Evolutionary conservation across 2,329 filamentous ascomycete genomes (phyloP).

Genomic region (Fusarium avenaceum): DNA sequence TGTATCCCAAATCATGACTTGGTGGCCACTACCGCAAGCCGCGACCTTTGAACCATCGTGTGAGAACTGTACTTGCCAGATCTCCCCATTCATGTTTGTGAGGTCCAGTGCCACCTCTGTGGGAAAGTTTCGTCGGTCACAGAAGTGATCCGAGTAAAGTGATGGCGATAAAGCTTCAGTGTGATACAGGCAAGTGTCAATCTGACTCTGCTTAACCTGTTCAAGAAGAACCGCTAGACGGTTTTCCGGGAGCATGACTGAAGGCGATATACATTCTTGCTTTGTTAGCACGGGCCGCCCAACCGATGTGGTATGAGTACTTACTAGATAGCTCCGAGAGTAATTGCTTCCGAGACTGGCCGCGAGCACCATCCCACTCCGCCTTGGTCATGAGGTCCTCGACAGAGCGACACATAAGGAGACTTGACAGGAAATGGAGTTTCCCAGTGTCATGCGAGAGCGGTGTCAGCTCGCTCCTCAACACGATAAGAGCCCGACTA

Average conservation of each 20-base stretch:
- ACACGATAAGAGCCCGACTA: slow-evolving; percentile 80
- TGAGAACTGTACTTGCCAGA: slow-evolving; percentile 93
- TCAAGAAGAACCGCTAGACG: slow-evolving; percentile 84
- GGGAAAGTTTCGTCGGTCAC: slow-evolving; percentile 84
- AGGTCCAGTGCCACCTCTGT: slow-evolving; percentile 78
- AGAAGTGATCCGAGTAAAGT: slow-evolving; percentile 89
- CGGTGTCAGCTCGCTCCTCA: slow-evolving; percentile 89
- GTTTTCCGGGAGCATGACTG: slow-evolving; percentile 96
- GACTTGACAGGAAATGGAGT: slow-evolving; percentile 85
- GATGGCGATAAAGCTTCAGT: slow-evolving; percentile 84
- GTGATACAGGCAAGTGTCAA: slow-evolving; percentile 88
- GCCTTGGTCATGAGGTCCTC: slow-evolving; percentile 83
- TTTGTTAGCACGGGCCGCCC: slow-evolving; percentile 1
- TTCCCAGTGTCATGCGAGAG: slow-evolving; percentile 82
- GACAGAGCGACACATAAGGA: slow-evolving; percentile 88
- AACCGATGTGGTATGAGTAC: slow-evolving; percentile 47
- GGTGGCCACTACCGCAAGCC: slow-evolving; percentile 81
- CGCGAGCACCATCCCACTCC: slow-evolving; percentile 85
- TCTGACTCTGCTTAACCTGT: slow-evolving; percentile 86
- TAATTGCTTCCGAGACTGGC: slow-evolving; percentile 78
- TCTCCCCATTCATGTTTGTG: slow-evolving; percentile 80
- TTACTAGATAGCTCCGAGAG: slow-evolving; percentile 87
- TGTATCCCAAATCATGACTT: slow-evolving; percentile 86
- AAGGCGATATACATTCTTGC: slow-evolving; percentile 91
- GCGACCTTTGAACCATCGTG: slow-evolving; percentile 87